Base-by-base conservation (phyloP, 352 stramenopile species). In the Globisporangium heterothallicum region DNA sequence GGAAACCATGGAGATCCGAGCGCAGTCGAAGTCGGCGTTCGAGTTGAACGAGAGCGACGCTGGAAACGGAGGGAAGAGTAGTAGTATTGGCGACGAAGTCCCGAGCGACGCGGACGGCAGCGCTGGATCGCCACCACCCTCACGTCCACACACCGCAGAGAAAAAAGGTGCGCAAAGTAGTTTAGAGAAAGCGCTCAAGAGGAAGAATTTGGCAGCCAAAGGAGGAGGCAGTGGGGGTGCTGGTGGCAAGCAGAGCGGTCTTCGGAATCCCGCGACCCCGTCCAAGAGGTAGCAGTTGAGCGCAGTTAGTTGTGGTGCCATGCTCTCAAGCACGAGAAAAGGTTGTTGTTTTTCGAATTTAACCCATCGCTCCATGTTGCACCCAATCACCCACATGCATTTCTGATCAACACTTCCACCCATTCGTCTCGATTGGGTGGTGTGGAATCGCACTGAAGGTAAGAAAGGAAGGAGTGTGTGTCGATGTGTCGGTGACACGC, bases 121-220 rank as follows among this genome's bases (percentile, higher is more conserved):
- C n/a, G n/a, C n/a, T n/a, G n/a, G n/a, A n/a, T n/a, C n/a, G n/a
- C n/a, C n/a, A n/a, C 16, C 30, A 21, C 25, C 40, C 6, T 19
- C 8, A n/a, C 27, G 42, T 1, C 58, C 50, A 6, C 42, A 56
- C 26, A 68, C 53, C 13, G 16, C 58, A 10, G 52, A 61, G 18
- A 63, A 54, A 50, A 59, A 58, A 24, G 42, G 29, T 2, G 61
- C 58, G 13, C 70, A 65, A 32, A 76, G 42, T 48, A 78, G 61
- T 51, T 56, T 81, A 21, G 67, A 75, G 43, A 73, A 72, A 41
- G 70, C 62, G 29, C 52, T 81, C 32, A 74, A 78, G 58, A 80
- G 75, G 56, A 74, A 74, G 35, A 57, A 4, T n/a, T 19, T 47
- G 19, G 24, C 2, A 1, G n/a, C n/a, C n/a, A 49, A 34, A 6